Percentiles rank a stretch among this genome's conserved stretches.
Evolutionary conservation across 768 basidiomycete genomes (phyloP).

Genomic region (Termitomyces heimii): DNA sequence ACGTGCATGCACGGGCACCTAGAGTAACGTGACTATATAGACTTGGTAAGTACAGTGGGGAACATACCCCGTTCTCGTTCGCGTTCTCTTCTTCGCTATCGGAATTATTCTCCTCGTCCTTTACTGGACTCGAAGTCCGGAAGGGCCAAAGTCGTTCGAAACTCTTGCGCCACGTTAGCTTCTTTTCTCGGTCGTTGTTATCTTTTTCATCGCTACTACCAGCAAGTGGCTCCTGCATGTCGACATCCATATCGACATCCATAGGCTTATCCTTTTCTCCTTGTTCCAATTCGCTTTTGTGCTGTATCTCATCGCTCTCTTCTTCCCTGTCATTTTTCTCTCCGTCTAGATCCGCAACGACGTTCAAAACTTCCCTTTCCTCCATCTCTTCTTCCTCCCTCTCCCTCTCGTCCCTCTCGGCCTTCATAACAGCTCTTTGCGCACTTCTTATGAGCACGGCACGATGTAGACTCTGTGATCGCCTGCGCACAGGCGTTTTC

Average conservation of each 20-base stretch:
- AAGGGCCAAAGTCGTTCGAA: constrained; percentile 39
- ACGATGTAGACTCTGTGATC: constrained; percentile 48
- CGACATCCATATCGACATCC: constrained; percentile 17
- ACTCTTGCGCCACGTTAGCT: constrained; percentile 37
- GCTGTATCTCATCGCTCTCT: constrained; percentile 13
- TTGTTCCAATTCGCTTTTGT: constrained; percentile 16
- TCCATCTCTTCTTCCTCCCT: constrained; percentile 42
- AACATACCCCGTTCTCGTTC: constrained; percentile 12
- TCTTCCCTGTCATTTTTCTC: constrained; percentile 13
- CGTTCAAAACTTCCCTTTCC: constrained; percentile 43
- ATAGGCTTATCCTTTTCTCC: constrained; percentile 16
- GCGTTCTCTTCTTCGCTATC: background rate
- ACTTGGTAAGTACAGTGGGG: background rate
- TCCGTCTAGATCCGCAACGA: constrained; percentile 27
- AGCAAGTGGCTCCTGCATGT: constrained; percentile 18
- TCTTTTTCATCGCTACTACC: constrained; percentile 10
- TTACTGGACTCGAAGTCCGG: constrained; percentile 19
- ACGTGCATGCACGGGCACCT: background rate
- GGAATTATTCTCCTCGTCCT: constrained; percentile 12
- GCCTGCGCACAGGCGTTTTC: constrained; percentile 28
- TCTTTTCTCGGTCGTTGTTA: constrained; percentile 17
- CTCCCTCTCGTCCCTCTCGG: constrained; percentile 36
- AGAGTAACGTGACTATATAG: background rate
- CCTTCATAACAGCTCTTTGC: constrained; percentile 49
- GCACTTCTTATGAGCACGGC: constrained; percentile 68